Evolutionary conservation across 2,329 filamentous ascomycete species (phyloP).

Genomic region (Fusarium pilosicola): DNA sequence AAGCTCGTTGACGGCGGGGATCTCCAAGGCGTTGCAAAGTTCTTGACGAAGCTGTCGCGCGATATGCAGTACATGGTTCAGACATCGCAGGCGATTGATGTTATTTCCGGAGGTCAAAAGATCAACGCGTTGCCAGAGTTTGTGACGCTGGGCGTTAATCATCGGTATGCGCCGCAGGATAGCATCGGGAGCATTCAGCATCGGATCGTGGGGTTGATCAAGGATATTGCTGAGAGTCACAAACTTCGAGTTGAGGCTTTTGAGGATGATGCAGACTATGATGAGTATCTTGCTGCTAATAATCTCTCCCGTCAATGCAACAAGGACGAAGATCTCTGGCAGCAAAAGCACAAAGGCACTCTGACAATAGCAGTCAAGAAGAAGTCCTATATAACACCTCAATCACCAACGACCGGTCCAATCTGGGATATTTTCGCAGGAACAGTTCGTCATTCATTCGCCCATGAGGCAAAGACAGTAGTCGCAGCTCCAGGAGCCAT

Average conservation of each 20-base stretch:
- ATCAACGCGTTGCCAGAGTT: conserved; percentile 72
- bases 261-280: conserved; percentile 8
- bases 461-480: neutral
- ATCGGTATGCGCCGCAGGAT: conserved; percentile 47
- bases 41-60: conserved; percentile 30
- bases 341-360: neutral
- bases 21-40: conserved; percentile 40
- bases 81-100: conserved; percentile 68
- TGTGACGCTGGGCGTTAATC: conserved; percentile 67
- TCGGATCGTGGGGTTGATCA: neutral
- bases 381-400: neutral
- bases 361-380: neutral
- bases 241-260: conserved; percentile 2
- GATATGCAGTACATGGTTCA: conserved; percentile 62
- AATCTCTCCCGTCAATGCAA: neutral
- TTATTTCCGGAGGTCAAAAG: conserved; percentile 70
- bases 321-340: neutral
- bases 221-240: neutral
- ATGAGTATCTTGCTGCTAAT: neutral
- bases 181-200: conserved; percentile 2
- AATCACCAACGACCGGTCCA: neutral
- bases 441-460: conserved; percentile 6
- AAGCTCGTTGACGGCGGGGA: conserved; percentile 44
- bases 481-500: conserved; percentile 14
- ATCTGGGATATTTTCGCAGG: conserved; percentile 17